Conservation (phyloP, 495 filamentous ascomycete species). For the Penicillium fimorum region DNA sequence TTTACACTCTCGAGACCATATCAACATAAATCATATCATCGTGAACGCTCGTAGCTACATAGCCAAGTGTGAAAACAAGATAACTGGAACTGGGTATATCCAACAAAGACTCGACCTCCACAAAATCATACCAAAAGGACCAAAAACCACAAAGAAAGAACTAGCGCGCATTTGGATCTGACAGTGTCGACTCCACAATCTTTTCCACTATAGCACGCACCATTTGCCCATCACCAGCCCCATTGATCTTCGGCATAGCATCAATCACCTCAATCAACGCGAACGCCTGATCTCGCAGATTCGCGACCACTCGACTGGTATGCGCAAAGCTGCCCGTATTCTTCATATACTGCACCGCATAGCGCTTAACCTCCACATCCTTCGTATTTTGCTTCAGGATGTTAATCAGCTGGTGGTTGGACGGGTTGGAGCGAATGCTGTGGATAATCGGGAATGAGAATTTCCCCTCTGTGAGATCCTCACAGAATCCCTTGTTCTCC, state of each 20-base stretch:
- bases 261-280: constrained; percentile 69
- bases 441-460: constrained; percentile 98
- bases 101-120: not conserved
- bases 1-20: not conserved
- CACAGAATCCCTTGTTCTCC: constrained; percentile 89
- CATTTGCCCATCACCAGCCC: constrained; percentile 36
- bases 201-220: constrained; percentile 47
- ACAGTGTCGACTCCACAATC: constrained; percentile 43
- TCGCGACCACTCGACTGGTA: constrained; percentile 65
- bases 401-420: constrained; percentile 80
- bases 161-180: constrained; percentile 15
- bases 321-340: constrained; percentile 86
- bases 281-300: constrained; percentile 64
- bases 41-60: constrained; percentile 9
- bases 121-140: not conserved
- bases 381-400: constrained; percentile 87
- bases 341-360: constrained; percentile 92
- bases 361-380: constrained; percentile 85
- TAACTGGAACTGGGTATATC: constrained; percentile 5
- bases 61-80: not conserved
- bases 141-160: not conserved
- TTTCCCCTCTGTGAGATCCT: constrained; percentile 97
- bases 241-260: constrained; percentile 36
- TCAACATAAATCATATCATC: constrained; percentile 9
- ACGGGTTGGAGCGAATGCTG: constrained; percentile 77